Conservation (phyloP, 1,284 basidiomycete species). For the Heterobasidion parviporum region DNA sequence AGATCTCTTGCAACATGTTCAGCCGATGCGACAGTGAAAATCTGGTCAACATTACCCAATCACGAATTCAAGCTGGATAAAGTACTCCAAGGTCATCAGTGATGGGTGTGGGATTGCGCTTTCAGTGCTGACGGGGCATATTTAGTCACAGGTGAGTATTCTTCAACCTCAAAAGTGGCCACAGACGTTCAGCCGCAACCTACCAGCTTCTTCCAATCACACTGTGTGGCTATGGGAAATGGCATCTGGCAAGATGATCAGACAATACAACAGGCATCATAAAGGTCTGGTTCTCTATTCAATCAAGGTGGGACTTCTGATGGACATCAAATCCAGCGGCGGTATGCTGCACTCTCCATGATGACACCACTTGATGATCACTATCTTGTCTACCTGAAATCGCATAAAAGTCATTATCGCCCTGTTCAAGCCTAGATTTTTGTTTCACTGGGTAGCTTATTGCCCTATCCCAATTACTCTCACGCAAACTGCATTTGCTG, state of each 20-base stretch:
- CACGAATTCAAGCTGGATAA: constrained; percentile 92
- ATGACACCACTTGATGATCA: constrained; percentile 54
- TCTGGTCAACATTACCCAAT: constrained; percentile 87
- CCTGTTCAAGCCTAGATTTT: too few species aligned
- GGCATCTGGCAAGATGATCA: constrained; percentile 91
- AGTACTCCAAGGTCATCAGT: constrained; percentile 86
- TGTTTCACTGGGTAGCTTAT: too few species aligned
- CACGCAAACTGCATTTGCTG: too few species aligned
- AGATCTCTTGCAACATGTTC: constrained; percentile 97
- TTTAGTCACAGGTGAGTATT: constrained; percentile 76
- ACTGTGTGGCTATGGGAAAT: constrained; percentile 98
- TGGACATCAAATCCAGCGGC: constrained; percentile 41
- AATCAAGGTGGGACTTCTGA: constrained; percentile 10
- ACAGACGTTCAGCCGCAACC: constrained; percentile 1
- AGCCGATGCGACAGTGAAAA: constrained; percentile 96
- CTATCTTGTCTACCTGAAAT: too few species aligned
- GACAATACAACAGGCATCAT: constrained; percentile 97
- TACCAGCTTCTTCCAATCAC: constrained; percentile 90
- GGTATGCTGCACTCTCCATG: constrained; percentile 76
- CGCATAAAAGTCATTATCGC: too few species aligned
- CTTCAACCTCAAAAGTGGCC: neutral
- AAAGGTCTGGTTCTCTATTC: constrained; percentile 56
- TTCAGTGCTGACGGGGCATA: constrained; percentile 99
- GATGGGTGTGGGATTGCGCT: constrained; percentile 99
- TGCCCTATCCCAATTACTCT: too few species aligned